phyloP scores from a whole-genome alignment of 2,329 filamentous ascomycete species.

The Colletotrichum sp. region DNA sequence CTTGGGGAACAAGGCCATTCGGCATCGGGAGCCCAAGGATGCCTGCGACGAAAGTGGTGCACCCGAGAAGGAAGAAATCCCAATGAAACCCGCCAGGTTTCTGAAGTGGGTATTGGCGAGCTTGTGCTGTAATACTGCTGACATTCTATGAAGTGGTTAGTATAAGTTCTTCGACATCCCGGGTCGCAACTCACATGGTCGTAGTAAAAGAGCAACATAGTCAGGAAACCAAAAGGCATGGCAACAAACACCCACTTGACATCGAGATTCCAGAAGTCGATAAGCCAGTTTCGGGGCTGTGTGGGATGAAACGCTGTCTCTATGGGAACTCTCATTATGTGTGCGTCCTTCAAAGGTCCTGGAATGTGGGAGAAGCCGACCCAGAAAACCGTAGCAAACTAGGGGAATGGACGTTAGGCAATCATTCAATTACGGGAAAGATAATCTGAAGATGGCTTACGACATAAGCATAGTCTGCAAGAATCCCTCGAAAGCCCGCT shows the following conservation, averaged over 20 bases:
- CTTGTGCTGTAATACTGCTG: constrained; percentile 61
- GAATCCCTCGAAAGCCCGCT: constrained; percentile 46
- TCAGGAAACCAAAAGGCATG: constrained; percentile 56
- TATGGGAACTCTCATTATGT: constrained; percentile 45
- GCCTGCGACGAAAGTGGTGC: constrained; percentile 59
- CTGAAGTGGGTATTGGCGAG: constrained; percentile 57
- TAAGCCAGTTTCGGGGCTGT: constrained; percentile 49
- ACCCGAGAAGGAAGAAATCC: constrained; percentile 64
- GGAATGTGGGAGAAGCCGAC: constrained; percentile 57
- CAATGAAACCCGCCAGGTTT: constrained; percentile 67
- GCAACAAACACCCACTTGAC: constrained; percentile 58
- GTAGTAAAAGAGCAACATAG: constrained; percentile 61
- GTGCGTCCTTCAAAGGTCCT: constrained; percentile 44
- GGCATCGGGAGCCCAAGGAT: constrained; percentile 63
- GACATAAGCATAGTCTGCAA: constrained; percentile 59
- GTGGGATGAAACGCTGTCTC: constrained; percentile 53
- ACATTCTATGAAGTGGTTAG: constrained; percentile 41
- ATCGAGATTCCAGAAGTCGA: constrained; percentile 58
- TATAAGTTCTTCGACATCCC: background rate
- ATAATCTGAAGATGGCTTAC: constrained; percentile 26
- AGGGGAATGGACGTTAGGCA: background rate
- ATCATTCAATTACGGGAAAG: background rate
- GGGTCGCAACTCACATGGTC: constrained; percentile 47
- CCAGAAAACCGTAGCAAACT: constrained; percentile 58
- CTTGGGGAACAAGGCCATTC: constrained; percentile 63